These are phyloP conservation scores for Nigrospora sphaerica DNA, from an alignment of 2,329 filamentous ascomycete genomes.

Conservation along the genomic window DNA sequence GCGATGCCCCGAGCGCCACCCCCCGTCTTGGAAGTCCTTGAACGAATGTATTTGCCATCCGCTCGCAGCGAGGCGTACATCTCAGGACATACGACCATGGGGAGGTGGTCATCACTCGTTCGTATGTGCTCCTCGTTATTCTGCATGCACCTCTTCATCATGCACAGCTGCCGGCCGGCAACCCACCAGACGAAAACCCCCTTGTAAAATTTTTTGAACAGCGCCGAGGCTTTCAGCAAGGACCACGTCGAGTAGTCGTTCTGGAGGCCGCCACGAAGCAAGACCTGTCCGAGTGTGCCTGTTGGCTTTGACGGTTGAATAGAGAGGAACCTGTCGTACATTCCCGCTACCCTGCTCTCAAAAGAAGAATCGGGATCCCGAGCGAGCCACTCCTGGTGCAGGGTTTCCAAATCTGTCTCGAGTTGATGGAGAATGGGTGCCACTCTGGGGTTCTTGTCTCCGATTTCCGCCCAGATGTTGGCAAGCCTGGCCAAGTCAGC, in stretches of 20 bases:
- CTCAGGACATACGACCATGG: background rate
- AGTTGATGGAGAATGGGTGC: background rate
- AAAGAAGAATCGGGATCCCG: background rate
- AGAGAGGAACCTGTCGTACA: background rate
- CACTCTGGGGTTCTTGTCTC: background rate
- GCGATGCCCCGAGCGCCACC: background rate
- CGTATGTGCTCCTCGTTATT: too few relatives aligned
- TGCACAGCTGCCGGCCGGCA: background rate
- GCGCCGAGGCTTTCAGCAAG: background rate
- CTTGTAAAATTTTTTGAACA: background rate
- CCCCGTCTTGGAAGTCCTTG: background rate
- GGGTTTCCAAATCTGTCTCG: background rate
- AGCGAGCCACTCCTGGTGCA: background rate
- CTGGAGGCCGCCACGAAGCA: background rate
- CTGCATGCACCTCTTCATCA: background rate
- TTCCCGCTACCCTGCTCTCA: background rate
- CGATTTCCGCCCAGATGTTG: background rate
- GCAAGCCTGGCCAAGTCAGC: background rate
- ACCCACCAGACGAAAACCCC: background rate
- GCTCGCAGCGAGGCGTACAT: conserved; percentile 29
- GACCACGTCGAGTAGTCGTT: background rate
- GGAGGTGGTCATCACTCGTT: too few relatives aligned
- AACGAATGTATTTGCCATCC: conserved; percentile 16
- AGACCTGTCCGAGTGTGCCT: background rate
- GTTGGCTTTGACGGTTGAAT: background rate